phyloP scores from a whole-genome alignment of 495 filamentous ascomycete genomes.

The Aspergillus steynii region DNA sequence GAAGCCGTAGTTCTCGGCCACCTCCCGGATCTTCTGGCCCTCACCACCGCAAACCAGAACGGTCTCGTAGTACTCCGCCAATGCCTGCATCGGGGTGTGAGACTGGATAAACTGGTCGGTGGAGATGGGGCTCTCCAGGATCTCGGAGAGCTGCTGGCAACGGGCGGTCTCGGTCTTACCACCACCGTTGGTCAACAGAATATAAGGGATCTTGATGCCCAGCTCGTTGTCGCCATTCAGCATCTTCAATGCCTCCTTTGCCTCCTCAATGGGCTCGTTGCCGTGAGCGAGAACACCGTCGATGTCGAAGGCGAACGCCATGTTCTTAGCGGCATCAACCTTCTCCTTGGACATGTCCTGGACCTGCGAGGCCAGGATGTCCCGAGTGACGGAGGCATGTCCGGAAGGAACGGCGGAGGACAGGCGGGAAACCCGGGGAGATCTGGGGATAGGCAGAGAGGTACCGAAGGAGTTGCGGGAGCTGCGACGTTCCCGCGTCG shows the following conservation, averaged over 20 bases:
- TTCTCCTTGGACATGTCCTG: conserved; percentile 72
- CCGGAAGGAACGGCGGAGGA: conserved; percentile 51
- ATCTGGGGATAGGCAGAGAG: conserved; percentile 72
- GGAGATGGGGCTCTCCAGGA: conserved; percentile 72
- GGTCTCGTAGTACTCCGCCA: conserved; percentile 77
- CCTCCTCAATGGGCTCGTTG: conserved; percentile 76
- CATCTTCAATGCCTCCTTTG: conserved; percentile 79
- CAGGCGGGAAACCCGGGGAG: conserved; percentile 67
- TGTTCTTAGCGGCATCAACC: conserved; percentile 63
- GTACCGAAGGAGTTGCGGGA: conserved; percentile 81
- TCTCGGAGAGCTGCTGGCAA: conserved; percentile 72
- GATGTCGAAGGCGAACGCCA: conserved; percentile 91
- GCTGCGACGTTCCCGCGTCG: conserved; percentile 62
- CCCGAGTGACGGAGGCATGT: conserved; percentile 56
- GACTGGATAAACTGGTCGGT: conserved; percentile 91
- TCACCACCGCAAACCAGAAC: conserved; percentile 87
- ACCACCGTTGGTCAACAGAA: conserved; percentile 92
- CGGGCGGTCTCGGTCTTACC: conserved; percentile 86
- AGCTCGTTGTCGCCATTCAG: conserved; percentile 85
- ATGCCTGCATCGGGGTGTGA: conserved; percentile 90
- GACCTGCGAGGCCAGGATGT: conserved; percentile 70
- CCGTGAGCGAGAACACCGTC: conserved; percentile 86
- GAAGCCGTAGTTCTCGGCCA: conserved; percentile 88
- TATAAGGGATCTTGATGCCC: conserved; percentile 85
- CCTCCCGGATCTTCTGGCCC: conserved; percentile 81